These are phyloP conservation scores for Nicotiana benthamiana DNA, from an alignment of 257 asterid genomes.

Conservation along the genomic window DNA sequence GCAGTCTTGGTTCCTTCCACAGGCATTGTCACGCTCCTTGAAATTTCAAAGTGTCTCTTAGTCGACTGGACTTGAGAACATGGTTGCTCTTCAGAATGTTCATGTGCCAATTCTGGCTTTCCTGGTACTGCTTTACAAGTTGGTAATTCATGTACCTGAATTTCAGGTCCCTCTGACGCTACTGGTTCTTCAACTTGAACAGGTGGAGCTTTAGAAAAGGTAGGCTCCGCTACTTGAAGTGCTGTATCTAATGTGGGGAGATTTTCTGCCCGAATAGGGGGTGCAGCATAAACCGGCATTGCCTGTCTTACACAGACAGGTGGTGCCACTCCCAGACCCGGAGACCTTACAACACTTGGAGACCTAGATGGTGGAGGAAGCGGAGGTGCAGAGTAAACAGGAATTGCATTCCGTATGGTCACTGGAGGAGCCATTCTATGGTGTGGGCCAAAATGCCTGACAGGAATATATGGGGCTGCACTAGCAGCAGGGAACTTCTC, in stretches of 20 bases:
- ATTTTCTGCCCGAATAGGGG: conserved; percentile 49
- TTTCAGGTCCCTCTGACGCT: neutral
- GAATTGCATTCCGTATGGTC: conserved; percentile 65
- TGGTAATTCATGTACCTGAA: conserved; percentile 6
- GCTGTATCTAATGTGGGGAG: conserved; percentile 32
- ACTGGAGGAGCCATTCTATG: conserved; percentile 75
- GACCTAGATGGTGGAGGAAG: conserved; percentile 45
- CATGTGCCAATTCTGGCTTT: neutral
- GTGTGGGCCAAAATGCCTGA: conserved; percentile 56
- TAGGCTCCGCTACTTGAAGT: conserved; percentile 29
- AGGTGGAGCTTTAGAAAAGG: conserved; percentile 25
- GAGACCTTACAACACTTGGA: conserved; percentile 45
- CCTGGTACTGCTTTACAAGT: neutral
- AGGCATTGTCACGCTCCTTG: neutral
- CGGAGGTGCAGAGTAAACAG: conserved; percentile 88
- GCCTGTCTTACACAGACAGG: conserved; percentile 59
- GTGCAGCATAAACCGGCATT: conserved; percentile 46
- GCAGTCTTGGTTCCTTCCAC: neutral
- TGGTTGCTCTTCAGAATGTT: neutral
- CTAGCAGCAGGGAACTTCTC: conserved; percentile 77
- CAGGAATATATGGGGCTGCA: conserved; percentile 84
- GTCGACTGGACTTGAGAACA: neutral
- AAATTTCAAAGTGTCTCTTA: neutral
- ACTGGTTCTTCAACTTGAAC: conserved; percentile 11
- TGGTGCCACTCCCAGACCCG: conserved; percentile 46